Evolutionary conservation across 352 stramenopile genomes (phyloP).

Genomic region (Phytophthora meadii): DNA sequence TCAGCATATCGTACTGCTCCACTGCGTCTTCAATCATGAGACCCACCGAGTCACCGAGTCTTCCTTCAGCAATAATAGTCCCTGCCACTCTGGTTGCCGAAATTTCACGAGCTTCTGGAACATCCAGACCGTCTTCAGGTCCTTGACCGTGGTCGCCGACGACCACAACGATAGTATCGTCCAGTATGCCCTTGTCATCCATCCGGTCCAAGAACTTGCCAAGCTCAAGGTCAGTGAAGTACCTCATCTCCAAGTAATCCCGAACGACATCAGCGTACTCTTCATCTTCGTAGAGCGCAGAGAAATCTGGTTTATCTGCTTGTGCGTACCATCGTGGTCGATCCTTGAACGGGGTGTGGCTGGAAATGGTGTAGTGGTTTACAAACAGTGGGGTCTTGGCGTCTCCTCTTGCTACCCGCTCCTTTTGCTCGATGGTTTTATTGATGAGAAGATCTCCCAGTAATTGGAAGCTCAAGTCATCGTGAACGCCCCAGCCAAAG

Average conservation of each 20-base stretch:
- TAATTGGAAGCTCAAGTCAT: constrained; percentile 56
- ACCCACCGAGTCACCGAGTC: constrained; percentile 33
- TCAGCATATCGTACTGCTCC: constrained; percentile 52
- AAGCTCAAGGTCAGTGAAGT: constrained; percentile 56
- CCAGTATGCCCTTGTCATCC: constrained; percentile 42
- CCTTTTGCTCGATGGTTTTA: constrained; percentile 44
- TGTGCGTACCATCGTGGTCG: constrained; percentile 49
- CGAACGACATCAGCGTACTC: constrained; percentile 36
- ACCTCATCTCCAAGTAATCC: constrained; percentile 54
- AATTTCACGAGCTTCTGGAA: constrained; percentile 42
- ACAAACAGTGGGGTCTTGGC: constrained; percentile 55
- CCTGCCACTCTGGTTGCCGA: constrained; percentile 41
- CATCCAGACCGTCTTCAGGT: constrained; percentile 41
- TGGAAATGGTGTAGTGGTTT: constrained; percentile 69
- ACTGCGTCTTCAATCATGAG: constrained; percentile 37
- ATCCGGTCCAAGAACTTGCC: constrained; percentile 65
- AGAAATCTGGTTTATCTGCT: constrained; percentile 45
- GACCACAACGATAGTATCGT: constrained; percentile 67
- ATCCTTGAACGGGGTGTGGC: constrained; percentile 48
- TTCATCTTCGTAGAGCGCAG: constrained; percentile 34
- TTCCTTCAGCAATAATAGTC: constrained; percentile 42
- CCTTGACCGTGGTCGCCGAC: constrained; percentile 57
- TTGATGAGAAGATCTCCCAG: constrained; percentile 59
- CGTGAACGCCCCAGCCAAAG: constrained; percentile 54
- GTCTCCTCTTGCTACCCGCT: constrained; percentile 26